Evolutionary conservation across 176 grass and related monocot genomes (phyloP), one percentile per base, ranked within the genome.

Genomic region (Cenchrus americanus): DNA sequence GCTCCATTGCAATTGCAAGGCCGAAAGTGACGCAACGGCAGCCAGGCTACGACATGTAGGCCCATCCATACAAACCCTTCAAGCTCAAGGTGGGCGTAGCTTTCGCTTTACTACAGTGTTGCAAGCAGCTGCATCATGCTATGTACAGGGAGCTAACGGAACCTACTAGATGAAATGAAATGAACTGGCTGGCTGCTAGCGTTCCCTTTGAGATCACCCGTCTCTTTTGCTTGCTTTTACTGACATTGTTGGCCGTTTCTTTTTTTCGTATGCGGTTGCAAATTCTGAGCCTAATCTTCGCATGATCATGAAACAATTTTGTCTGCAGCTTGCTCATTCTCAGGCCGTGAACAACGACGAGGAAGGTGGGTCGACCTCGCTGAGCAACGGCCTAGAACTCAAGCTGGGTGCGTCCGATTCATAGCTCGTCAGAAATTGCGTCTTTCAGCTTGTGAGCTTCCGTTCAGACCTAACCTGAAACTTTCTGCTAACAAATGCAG

Each of bases 351-450:
- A 86, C 50, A 93, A 86, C 40, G 80, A 79, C 17, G 83, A 80
- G 50, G 87, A 87, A 50, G 89, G 61, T 19, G 82, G 82, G 22
- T 86, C 84, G 12, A 71, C 82, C 50, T 91, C 90, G 48, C 80
- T 86, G 17, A 87, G 26, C 72, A 86, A 84, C 47, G 86, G 86
- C 5, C 67, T 98, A 71, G 95, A 98, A 42, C 92, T 98, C 72
- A 98, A 94, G 80, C 76, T 95, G 18, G 92, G 95, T 95, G 64
- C 1, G 71, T 66, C n/a, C 26, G 48, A 17, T 50, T 23, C 22
- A 5, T n/a, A 8, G 21, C 4, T 71, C 13, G n/a, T 26, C 7
- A 69, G 32, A 19, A 5, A 47, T 10, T 78, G 75, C 12, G 15
- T 22, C 62, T 27, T 54, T 0, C 5, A 7, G 23, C 10, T 5